phyloP scores from a whole-genome alignment of 352 stramenopile genomes.

The Thalassiosira allenii region DNA sequence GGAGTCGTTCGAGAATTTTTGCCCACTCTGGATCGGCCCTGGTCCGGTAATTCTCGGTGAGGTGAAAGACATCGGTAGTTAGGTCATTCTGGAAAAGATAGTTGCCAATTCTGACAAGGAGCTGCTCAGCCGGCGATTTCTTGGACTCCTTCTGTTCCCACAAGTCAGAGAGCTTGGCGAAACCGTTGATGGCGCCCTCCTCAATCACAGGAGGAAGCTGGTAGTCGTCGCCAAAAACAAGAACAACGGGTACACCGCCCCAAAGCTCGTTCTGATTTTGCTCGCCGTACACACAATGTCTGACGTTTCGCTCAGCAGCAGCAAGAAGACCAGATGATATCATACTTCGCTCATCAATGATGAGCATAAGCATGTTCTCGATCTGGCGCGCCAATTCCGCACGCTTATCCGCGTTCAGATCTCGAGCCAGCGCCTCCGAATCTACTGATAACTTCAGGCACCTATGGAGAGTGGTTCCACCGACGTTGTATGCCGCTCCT shows the following conservation, averaged over 20 bases:
- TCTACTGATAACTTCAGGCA: neutral
- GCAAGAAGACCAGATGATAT: neutral
- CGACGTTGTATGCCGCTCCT: conserved; percentile 33
- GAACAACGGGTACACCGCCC: conserved; percentile 20
- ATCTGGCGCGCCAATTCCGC: neutral
- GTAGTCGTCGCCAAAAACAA: conserved; percentile 36
- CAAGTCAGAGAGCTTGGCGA: neutral
- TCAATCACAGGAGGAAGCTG: conserved; percentile 19
- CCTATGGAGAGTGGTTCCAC: conserved; percentile 21
- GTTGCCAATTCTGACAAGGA: neutral
- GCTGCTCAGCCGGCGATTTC: conserved; percentile 2
- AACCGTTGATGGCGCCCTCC: conserved; percentile 12
- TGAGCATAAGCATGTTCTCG: conserved; percentile 2
- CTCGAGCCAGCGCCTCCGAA: neutral
- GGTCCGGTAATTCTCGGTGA: conserved; percentile 30
- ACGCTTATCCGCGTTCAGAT: neutral
- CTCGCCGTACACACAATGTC: conserved; percentile 1
- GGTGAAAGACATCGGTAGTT: conserved; percentile 19
- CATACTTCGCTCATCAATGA: conserved; percentile 31
- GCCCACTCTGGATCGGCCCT: neutral
- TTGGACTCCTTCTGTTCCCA: neutral
- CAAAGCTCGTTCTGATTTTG: conserved; percentile 8
- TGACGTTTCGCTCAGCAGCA: conserved; percentile 4
- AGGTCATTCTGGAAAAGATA: conserved; percentile 13
- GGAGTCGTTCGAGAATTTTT: conserved; percentile 9